phyloP scores from a whole-genome alignment of 192 early-diverging fungal genomes.

The Linnemannia hyalina region DNA sequence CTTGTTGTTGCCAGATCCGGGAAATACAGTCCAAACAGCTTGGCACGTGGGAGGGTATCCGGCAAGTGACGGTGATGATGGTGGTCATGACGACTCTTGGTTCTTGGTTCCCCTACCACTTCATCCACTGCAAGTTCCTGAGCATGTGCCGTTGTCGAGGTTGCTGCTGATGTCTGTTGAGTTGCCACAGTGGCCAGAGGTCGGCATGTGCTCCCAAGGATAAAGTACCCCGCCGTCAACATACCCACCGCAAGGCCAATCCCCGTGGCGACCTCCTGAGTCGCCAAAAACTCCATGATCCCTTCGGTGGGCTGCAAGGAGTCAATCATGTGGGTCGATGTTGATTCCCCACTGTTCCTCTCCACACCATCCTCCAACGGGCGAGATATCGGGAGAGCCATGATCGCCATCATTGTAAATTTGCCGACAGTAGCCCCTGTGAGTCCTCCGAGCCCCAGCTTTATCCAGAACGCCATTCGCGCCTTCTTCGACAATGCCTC shows the following conservation, averaged over 20 bases:
- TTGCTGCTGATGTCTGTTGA: not conserved
- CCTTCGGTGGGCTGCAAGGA: conserved; percentile 9
- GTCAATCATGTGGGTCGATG: not conserved
- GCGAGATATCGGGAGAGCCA: conserved; percentile 26
- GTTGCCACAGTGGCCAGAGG: not conserved
- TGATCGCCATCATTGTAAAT: conserved; percentile 39
- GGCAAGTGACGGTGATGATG: not conserved
- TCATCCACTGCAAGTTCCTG: not conserved
- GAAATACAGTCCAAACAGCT: conserved; percentile 44
- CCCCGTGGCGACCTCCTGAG: conserved; percentile 34
- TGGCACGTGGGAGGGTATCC: conserved; percentile 28
- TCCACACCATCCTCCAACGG: not conserved
- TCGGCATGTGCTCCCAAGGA: conserved; percentile 32
- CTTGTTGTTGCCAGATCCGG: conserved; percentile 45
- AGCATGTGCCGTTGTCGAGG: not conserved
- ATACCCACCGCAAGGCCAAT: conserved; percentile 36
- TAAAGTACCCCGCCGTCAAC: conserved; percentile 36
- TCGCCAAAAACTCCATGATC: conserved; percentile 31
- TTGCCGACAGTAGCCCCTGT: conserved; percentile 40
- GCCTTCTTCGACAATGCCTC: conserved; percentile 25
- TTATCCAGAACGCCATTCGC: conserved; percentile 31
- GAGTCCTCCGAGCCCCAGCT: conserved; percentile 35
- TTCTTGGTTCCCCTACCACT: not conserved
- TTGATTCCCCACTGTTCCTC: not conserved
- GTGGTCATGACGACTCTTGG: not conserved